Evolutionary conservation across 1,284 basidiomycete genomes (phyloP), one percentile per base, ranked within the genome.

Genomic region (Ceratobasidium theobromae): DNA sequence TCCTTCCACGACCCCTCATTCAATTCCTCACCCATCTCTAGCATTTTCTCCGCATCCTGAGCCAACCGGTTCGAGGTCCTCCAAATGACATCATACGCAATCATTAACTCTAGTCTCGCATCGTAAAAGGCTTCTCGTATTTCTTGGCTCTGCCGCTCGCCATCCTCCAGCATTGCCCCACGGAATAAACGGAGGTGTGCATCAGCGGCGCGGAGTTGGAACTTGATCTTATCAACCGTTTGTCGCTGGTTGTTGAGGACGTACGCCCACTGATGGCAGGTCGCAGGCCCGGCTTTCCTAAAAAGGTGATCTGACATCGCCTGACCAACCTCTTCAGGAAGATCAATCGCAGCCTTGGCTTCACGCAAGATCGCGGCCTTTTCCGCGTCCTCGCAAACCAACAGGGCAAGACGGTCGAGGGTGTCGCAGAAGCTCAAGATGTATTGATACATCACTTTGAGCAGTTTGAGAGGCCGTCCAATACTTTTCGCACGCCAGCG

Each of bases 21-120:
- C n/a, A n/a, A n/a, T n/a, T n/a, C n/a, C n/a, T n/a, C n/a, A n/a
- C 9, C 8, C 9, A 6, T 38, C n/a, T 49, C 32, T 11, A 9
- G n/a, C 33, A 62, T 32, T 12, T 27, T 48, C 14, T 12, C 46
- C 23, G n/a, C 28, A 27, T 62, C 58, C 12, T 62, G 23, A 45
- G 40, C 41, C 33, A 62, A n/a, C 33, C 58, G 27, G n/a, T 48
- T 62, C 14, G n/a, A 23, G 9, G 41, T 14, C 16, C 58, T 35
- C 58, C 58, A 62, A 14, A 43, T 14, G 14, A 16, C 27, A 25
- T 62, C 58, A 52, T 38, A 62, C 23, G 35, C 48, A 5, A 62
- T 4, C 21, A 28, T 25, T 27, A 41, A 25, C 27, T 62, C 33
- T 18, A 40, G 21, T 35, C 30, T 51, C n/a, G 48, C 9, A 14